These are phyloP conservation scores for Colletotrichum tropicale DNA, from an alignment of 2,329 filamentous ascomycete genomes.

Conservation along the genomic window DNA sequence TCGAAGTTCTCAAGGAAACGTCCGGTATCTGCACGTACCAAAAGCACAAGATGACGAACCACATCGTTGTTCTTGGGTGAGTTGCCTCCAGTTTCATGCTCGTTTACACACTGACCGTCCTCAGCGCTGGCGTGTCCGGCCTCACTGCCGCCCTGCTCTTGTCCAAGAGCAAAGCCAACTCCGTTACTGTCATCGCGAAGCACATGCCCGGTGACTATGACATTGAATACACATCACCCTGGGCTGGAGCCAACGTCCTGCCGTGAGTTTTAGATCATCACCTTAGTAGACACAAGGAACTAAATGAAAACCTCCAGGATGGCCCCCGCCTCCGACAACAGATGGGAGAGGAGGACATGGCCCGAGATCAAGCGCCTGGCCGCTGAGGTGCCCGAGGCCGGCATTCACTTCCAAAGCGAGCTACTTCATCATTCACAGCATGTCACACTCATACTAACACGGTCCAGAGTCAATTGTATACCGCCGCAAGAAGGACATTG, in stretches of 20 bases:
- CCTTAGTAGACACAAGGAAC: not conserved
- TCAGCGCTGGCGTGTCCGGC: slow-evolving; percentile 54
- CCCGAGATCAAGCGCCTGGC: slow-evolving; percentile 59
- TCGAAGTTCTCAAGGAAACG: not conserved
- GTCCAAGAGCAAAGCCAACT: slow-evolving; percentile 46
- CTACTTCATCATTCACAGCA: slow-evolving; percentile 24
- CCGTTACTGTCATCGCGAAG: slow-evolving; percentile 58
- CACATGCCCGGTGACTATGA: slow-evolving; percentile 89
- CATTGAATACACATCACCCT: slow-evolving; percentile 81
- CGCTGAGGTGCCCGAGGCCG: slow-evolving; percentile 70
- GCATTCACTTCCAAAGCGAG: slow-evolving; percentile 72
- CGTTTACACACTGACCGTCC: not conserved
- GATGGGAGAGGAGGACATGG: slow-evolving; percentile 65
- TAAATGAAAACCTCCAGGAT: slow-evolving; percentile 31
- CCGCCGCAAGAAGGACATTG: slow-evolving; percentile 63
- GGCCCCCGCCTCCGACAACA: slow-evolving; percentile 34
- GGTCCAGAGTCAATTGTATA: slow-evolving; percentile 44
- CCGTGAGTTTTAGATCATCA: slow-evolving; percentile 53
- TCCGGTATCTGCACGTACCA: too few species aligned
- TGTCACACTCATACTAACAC: slow-evolving; percentile 37
- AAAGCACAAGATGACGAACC: slow-evolving; percentile 54
- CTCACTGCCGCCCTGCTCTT: slow-evolving; percentile 56
- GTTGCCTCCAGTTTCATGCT: not conserved
- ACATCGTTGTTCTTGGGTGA: slow-evolving; percentile 43
- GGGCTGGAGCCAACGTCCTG: slow-evolving; percentile 78